Conservation (phyloP, 176 grass and related monocot genomes). For the Secale cereale region DNA sequence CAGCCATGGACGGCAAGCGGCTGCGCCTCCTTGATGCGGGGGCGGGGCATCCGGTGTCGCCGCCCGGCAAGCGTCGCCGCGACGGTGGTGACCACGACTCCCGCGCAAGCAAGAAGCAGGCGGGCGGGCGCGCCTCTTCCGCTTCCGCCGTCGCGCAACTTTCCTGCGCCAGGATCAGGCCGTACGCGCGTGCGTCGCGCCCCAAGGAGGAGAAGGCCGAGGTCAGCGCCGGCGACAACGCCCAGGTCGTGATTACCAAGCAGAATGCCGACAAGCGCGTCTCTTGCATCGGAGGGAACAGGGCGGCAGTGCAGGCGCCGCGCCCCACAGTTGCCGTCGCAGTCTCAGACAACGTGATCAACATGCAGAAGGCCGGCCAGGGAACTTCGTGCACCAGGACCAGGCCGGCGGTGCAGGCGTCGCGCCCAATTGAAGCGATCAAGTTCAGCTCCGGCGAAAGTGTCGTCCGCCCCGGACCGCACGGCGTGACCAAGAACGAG, state of each 20-base stretch:
- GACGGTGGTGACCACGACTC: neutral
- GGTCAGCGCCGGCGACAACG: neutral
- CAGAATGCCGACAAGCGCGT: too few species aligned
- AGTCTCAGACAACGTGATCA: neutral
- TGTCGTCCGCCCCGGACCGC: neutral
- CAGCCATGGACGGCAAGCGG: neutral
- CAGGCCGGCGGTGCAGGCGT: neutral
- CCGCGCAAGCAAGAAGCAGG: neutral
- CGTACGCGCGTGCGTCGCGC: neutral
- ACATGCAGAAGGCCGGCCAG: neutral
- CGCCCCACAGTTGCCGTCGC: too few species aligned
- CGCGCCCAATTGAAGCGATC: neutral
- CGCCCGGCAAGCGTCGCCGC: neutral
- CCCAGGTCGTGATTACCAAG: too few species aligned
- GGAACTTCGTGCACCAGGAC: neutral
- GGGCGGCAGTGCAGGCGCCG: too few species aligned
- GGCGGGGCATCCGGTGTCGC: neutral
- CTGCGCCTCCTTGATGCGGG: neutral
- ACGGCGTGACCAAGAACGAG: neutral
- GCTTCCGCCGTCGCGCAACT: neutral
- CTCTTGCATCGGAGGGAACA: too few species aligned
- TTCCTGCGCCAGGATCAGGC: neutral
- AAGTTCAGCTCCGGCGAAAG: too few species aligned
- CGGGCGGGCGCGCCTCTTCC: neutral
- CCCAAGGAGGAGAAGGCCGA: neutral